Percentiles rank a stretch among this genome's conserved stretches.
Evolutionary conservation across 2,329 filamentous ascomycete species (phyloP).

Genomic region (Ceratocystis huliohia): DNA sequence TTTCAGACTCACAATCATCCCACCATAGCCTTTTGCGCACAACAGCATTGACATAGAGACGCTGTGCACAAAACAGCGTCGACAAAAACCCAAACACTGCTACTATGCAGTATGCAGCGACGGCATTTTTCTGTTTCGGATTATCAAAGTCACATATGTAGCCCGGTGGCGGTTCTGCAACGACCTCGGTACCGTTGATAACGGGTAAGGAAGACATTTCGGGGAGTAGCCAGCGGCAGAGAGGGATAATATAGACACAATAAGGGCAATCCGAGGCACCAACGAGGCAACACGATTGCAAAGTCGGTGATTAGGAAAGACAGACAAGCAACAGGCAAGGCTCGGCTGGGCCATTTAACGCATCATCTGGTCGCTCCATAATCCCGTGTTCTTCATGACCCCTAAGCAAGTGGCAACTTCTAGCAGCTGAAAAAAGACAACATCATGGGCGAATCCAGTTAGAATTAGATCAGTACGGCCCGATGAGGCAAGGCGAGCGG

Average conservation of each 20-base stretch:
- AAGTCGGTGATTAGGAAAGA: background rate
- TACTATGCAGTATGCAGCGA: background rate
- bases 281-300: background rate
- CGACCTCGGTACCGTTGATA: background rate
- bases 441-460: background rate
- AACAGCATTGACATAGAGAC: background rate
- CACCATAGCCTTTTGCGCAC: slow-evolving; percentile 1
- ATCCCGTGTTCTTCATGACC: background rate
- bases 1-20: background rate
- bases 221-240: background rate
- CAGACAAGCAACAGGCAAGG: background rate
- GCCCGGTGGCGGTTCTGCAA: background rate
- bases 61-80: background rate
- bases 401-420: background rate
- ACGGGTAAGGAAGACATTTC: background rate
- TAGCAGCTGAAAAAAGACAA: background rate
- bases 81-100: background rate
- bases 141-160: background rate
- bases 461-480: background rate
- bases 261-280: too few relatives aligned
- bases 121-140: background rate
- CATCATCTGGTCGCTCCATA: background rate
- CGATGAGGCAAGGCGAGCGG: background rate
- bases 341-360: background rate
- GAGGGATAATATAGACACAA: background rate